Conservation (phyloP, 2,329 filamentous ascomycete genomes). For the Ceratocystis variospora region DNA sequence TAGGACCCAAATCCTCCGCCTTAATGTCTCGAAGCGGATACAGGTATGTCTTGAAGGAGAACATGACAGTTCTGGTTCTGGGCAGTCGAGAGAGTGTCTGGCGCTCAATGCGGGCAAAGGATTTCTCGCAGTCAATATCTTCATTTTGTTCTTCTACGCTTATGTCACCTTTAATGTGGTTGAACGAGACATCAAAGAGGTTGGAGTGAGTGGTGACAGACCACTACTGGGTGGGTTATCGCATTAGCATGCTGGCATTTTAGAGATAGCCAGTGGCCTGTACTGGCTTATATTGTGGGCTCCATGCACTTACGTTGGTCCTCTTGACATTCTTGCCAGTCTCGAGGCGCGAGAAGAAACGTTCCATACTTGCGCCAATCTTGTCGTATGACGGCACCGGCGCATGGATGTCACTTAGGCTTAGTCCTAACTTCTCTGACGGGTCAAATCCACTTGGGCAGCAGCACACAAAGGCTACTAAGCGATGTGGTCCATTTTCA, state of each 20-base stretch:
- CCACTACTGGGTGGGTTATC: slow-evolving; percentile 29
- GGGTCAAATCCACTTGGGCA: slow-evolving; percentile 41
- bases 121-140: slow-evolving; percentile 29
- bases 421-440: slow-evolving; percentile 35
- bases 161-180: slow-evolving; percentile 28
- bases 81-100: slow-evolving; percentile 40
- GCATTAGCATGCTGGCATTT: neutral
- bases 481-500: slow-evolving; percentile 26
- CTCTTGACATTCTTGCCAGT: slow-evolving; percentile 37
- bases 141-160: slow-evolving; percentile 25
- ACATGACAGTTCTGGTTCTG: slow-evolving; percentile 33
- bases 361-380: slow-evolving; percentile 42
- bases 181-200: slow-evolving; percentile 30
- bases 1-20: slow-evolving; percentile 33
- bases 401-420: slow-evolving; percentile 36
- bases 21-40: slow-evolving; percentile 37
- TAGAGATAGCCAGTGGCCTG: neutral
- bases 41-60: slow-evolving; percentile 44
- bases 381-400: slow-evolving; percentile 42
- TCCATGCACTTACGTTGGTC: slow-evolving; percentile 31
- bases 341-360: slow-evolving; percentile 36
- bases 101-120: slow-evolving; percentile 34
- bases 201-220: slow-evolving; percentile 32
- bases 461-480: slow-evolving; percentile 38
- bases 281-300: neutral